phyloP scores from a whole-genome alignment of 2,329 filamentous ascomycete genomes.

The Penicillium sp. region DNA sequence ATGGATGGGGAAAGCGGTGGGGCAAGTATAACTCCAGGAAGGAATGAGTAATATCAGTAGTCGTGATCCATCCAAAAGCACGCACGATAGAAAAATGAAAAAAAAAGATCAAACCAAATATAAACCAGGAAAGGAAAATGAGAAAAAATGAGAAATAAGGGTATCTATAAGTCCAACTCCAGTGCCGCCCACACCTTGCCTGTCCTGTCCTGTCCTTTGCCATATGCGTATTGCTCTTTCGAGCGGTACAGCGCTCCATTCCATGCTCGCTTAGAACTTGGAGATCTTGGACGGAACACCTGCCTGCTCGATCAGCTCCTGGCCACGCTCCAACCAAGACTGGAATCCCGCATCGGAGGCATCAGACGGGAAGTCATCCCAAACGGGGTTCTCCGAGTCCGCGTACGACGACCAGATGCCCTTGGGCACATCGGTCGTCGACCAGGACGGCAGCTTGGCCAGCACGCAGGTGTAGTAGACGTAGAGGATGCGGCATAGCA shows the following conservation, averaged over 20 bases:
- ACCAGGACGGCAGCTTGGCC: conserved; percentile 51
- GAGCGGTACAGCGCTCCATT: neutral
- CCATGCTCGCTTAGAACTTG: conserved; percentile 29
- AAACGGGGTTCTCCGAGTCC: conserved; percentile 48
- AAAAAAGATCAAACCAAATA: conserved; percentile 17
- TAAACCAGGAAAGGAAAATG: conserved; percentile 17
- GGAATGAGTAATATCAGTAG: conserved; percentile 16
- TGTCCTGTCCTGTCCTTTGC: conserved; percentile 8
- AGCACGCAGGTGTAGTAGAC: conserved; percentile 54
- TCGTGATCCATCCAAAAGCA: conserved; percentile 25
- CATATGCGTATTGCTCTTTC: conserved; percentile 1
- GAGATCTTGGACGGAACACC: conserved; percentile 43
- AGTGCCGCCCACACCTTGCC: conserved; percentile 30
- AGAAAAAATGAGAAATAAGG: conserved; percentile 38
- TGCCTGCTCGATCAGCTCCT: conserved; percentile 48
- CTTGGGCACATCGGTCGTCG: conserved; percentile 43
- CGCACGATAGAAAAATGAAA: conserved; percentile 3
- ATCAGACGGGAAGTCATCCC: conserved; percentile 52
- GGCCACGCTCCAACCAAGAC: conserved; percentile 49
- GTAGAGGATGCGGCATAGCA: conserved; percentile 53
- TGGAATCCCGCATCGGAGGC: conserved; percentile 49
- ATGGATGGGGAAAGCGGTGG: conserved; percentile 15
- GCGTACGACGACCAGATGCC: conserved; percentile 51
- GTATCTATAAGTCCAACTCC: conserved; percentile 45
- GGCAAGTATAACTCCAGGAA: neutral